These are phyloP conservation scores for Entomortierella parvispora DNA, from an alignment of 192 early-diverging fungal species.

Conservation along the genomic window DNA sequence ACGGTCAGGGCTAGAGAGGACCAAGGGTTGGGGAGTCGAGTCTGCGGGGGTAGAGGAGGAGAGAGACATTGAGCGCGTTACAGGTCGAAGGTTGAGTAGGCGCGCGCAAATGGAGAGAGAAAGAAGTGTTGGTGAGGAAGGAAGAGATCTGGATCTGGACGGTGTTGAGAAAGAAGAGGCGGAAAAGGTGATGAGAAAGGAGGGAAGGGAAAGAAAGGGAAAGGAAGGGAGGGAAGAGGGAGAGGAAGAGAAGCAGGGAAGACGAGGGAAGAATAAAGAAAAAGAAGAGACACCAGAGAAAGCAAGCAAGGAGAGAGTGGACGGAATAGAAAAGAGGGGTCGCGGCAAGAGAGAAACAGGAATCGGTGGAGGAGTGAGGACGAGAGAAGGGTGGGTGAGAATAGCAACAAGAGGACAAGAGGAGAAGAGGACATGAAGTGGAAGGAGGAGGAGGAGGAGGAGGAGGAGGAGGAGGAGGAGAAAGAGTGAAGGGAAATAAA, in stretches of 20 bases:
- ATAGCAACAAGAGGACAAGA: neutral
- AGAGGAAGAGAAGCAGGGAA: neutral
- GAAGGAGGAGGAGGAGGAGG: neutral
- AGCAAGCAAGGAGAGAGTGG: neutral
- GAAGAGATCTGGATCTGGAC: no score
- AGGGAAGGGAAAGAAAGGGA: neutral
- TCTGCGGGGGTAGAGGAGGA: constrained; percentile 29
- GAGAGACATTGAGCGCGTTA: constrained; percentile 22
- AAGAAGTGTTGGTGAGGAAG: neutral
- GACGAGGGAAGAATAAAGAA: neutral
- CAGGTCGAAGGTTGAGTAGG: neutral
- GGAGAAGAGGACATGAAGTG: neutral
- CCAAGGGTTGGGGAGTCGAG: constrained; percentile 27
- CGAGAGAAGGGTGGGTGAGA: neutral
- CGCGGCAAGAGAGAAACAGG: neutral
- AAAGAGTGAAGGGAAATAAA: neutral
- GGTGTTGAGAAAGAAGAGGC: neutral
- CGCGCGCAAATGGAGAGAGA: neutral
- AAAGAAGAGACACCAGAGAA: neutral
- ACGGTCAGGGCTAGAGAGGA: constrained; percentile 41
- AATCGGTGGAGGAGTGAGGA: neutral
- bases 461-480: neutral
- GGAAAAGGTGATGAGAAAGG: neutral
- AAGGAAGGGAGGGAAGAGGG: neutral
- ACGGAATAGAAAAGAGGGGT: neutral